Evolutionary conservation across 805 yeast genomes (phyloP), one percentile per base, ranked within the genome.

Genomic region (Metschnikowia sp.): DNA sequence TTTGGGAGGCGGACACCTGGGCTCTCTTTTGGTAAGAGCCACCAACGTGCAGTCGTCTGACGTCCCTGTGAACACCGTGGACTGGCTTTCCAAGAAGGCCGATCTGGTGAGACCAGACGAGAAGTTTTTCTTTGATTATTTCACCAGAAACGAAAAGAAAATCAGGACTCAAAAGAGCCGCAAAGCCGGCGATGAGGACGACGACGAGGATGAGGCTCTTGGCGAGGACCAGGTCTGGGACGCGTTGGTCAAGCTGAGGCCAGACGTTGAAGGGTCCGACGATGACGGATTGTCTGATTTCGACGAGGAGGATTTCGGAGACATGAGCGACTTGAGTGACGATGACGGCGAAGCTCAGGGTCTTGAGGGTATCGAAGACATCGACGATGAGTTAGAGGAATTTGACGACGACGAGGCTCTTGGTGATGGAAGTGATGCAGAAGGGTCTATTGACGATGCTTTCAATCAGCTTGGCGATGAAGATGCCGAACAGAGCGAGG

Each of bases 61-160:
- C n/a, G 62, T 77, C 11, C 96, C 98, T 2, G 95, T 80, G 4
- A 90, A 91, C 61, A 79, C 94, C 8, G 84, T 85, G 56, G 84
- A 90, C 64, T 92, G 98, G 98, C 69, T 83, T 44, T 74, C 75
- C 49, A 81, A 77, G 64, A 82, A 76, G 55, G 75, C 78, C 1
- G 77, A 75, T 29, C 83, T 84, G 39, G 76, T 92, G 47, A 86
- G 78, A 50, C 96, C 96, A 1, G 96, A 89, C 53, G 99, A 92
- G 65, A 72, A 77, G 60, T 92, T 92, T 71, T 89, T 88, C 77
- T 82, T 84, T 65, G 89, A 88, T 63, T 91, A 88, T 70, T 91
- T 91, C 69, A 73, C 81, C 18, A 73, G 78, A 26, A 84, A 84
- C 62, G 78, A 78, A 55, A 59, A 63, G 46, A 68, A 74, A 53